Evolutionary conservation across 2,329 filamentous ascomycete species (phyloP).

Genomic region (Penicillium thymicola): DNA sequence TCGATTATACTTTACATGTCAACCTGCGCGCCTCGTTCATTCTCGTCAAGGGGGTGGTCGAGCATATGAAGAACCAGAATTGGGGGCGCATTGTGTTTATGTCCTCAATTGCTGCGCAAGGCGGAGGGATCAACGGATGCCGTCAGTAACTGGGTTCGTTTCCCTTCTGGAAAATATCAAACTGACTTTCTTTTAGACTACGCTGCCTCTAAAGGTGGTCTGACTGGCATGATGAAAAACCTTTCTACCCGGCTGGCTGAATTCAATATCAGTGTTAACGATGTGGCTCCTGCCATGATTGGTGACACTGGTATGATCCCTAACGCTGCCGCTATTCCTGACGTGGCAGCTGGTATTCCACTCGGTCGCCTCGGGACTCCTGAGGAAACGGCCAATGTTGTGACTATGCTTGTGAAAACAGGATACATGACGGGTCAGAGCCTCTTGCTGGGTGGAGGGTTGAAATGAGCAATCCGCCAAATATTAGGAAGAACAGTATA

Average conservation of each 20-base stretch:
- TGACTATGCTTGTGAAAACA: conserved; percentile 59
- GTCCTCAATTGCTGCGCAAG: conserved; percentile 61
- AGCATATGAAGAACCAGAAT: conserved; percentile 56
- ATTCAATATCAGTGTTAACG: conserved; percentile 63
- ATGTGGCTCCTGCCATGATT: conserved; percentile 68
- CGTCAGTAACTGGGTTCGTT: conserved; percentile 31
- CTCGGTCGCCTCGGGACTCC: conserved; percentile 57
- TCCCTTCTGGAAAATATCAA: not conserved
- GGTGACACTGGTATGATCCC: conserved; percentile 63
- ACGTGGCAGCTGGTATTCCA: conserved; percentile 59
- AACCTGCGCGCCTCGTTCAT: conserved; percentile 63
- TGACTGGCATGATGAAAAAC: conserved; percentile 65
- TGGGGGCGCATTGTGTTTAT: conserved; percentile 66
- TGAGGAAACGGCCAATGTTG: conserved; percentile 59
- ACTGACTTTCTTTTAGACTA: conserved; percentile 36
- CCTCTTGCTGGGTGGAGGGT: conserved; percentile 51
- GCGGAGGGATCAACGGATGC: conserved; percentile 63
- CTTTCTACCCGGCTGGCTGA: conserved; percentile 58
- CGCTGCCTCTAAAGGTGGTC: conserved; percentile 60
- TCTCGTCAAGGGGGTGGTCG: conserved; percentile 58
- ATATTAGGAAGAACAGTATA: not conserved
- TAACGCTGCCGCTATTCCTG: conserved; percentile 55
- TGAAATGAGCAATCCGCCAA: conserved; percentile 40
- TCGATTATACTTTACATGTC: conserved; percentile 60
- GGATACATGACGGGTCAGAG: conserved; percentile 60